These are phyloP conservation scores for Melanogaster broomeanus DNA, from an alignment of 768 basidiomycete species.

Conservation along the genomic window DNA sequence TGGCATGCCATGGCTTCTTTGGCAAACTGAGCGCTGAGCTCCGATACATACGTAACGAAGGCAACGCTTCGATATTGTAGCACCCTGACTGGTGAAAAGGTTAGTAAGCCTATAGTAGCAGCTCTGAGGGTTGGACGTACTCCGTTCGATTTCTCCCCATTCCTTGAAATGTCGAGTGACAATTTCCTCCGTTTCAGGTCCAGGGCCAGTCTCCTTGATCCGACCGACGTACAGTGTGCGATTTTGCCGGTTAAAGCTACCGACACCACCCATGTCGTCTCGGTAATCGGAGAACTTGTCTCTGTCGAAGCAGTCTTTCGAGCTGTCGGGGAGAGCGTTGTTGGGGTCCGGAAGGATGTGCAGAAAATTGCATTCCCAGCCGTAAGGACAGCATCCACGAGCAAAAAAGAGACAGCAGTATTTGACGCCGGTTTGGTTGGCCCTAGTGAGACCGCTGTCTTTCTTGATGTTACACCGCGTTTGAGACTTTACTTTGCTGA, in stretches of 20 bases:
- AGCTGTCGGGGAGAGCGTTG: slow-evolving; percentile 78
- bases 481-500: slow-evolving; percentile 91
- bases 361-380: slow-evolving; percentile 96
- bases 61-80: slow-evolving; percentile 94
- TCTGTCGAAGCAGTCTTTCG: slow-evolving; percentile 95
- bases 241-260: slow-evolving; percentile 93
- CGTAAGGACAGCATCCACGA: slow-evolving; percentile 96
- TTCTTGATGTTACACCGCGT: slow-evolving; percentile 86
- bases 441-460: slow-evolving; percentile 92
- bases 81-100: slow-evolving; percentile 63
- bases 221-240: slow-evolving; percentile 93
- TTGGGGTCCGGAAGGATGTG: slow-evolving; percentile 81
- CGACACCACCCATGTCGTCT: slow-evolving; percentile 99
- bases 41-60: slow-evolving; percentile 92
- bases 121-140: slow-evolving; percentile 47
- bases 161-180: slow-evolving; percentile 92
- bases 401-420: slow-evolving; percentile 96
- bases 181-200: slow-evolving; percentile 89
- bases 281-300: slow-evolving; percentile 98
- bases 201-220: slow-evolving; percentile 88
- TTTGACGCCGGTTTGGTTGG: slow-evolving; percentile 89
- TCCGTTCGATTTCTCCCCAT: slow-evolving; percentile 91
- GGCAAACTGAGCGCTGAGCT: slow-evolving; percentile 89
- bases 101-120: slow-evolving; percentile 5
- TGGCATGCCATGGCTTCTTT: slow-evolving; percentile 99